phyloP scores from a whole-genome alignment of 805 yeast species.

The Kodamaea kakaduensis region DNA sequence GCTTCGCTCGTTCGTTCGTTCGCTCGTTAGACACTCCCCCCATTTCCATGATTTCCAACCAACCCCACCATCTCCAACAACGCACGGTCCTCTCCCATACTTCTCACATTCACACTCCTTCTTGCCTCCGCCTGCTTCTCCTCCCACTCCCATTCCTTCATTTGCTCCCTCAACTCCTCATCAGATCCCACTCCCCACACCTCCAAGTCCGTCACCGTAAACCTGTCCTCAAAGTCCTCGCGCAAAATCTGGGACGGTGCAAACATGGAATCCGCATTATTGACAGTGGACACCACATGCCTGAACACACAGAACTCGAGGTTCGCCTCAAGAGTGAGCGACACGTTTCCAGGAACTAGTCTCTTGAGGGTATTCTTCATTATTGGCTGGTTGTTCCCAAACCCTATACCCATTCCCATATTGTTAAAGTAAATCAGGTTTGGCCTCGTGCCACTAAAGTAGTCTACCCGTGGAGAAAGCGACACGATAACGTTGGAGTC shows the following conservation, averaged over 20 bases:
- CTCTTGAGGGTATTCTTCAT: slow-evolving; percentile 42
- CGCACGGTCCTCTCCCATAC: slow-evolving; percentile 78
- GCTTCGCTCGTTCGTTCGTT: neutral
- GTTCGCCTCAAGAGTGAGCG: slow-evolving; percentile 71
- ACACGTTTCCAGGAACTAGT: slow-evolving; percentile 69
- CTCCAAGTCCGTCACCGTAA: slow-evolving; percentile 71
- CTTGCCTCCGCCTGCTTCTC: slow-evolving; percentile 78
- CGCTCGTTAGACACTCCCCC: slow-evolving; percentile 42
- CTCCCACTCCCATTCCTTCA: slow-evolving; percentile 87
- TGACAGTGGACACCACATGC: slow-evolving; percentile 50
- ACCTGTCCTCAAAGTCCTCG: slow-evolving; percentile 59
- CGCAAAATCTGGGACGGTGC: slow-evolving; percentile 15
- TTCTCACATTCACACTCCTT: slow-evolving; percentile 60
- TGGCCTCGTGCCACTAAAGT: slow-evolving; percentile 32
- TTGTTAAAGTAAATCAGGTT: slow-evolving; percentile 62
- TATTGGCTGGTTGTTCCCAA: slow-evolving; percentile 67
- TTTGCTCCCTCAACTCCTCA: slow-evolving; percentile 72
- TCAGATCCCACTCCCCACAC: slow-evolving; percentile 91
- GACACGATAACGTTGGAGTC: slow-evolving; percentile 55
- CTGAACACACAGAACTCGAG: slow-evolving; percentile 81
- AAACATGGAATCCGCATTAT: slow-evolving; percentile 31
- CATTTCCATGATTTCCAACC: slow-evolving; percentile 45
- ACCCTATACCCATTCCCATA: slow-evolving; percentile 76
- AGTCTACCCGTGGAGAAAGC: slow-evolving; percentile 61
- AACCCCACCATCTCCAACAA: slow-evolving; percentile 78